phyloP scores from a whole-genome alignment of 257 asterid genomes.

The Henckelia pumila region DNA sequence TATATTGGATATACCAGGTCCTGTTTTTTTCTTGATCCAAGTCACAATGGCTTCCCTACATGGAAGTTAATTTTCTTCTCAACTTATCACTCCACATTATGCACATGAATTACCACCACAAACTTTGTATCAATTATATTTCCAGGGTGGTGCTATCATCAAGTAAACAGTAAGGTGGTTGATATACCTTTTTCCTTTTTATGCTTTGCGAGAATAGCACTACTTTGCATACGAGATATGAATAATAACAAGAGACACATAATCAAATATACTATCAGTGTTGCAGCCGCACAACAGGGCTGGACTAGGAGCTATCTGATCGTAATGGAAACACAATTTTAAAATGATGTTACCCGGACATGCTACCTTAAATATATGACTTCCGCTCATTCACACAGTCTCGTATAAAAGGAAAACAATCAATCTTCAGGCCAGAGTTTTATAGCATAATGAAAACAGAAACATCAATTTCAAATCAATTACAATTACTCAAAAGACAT shows the following conservation, averaged over 20 bases:
- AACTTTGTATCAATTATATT: slow-evolving; percentile 9
- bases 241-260: slow-evolving; percentile 6
- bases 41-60: slow-evolving; percentile 75
- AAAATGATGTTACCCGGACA: neutral
- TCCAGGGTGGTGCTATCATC: neutral
- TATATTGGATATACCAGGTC: slow-evolving; percentile 72
- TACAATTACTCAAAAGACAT: too few species aligned
- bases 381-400: neutral
- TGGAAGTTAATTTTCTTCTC: slow-evolving; percentile 16
- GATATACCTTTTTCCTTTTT: neutral
- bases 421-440: slow-evolving; percentile 12
- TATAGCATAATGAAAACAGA: neutral
- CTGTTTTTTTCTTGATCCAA: slow-evolving; percentile 92
- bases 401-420: neutral
- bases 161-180: neutral
- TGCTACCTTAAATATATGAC: slow-evolving; percentile 5
- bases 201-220: slow-evolving; percentile 18
- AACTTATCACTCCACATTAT: slow-evolving; percentile 10
- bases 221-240: neutral
- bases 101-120: neutral
- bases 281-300: slow-evolving; percentile 2
- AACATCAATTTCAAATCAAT: neutral
- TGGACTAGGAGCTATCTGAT: slow-evolving; percentile 19
- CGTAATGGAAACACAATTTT: slow-evolving; percentile 1
- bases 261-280: neutral